Evolutionary conservation across 176 grass and related monocot species (phyloP), one percentile per base, ranked within the genome.

Genomic region (Triticum timopheevii): DNA sequence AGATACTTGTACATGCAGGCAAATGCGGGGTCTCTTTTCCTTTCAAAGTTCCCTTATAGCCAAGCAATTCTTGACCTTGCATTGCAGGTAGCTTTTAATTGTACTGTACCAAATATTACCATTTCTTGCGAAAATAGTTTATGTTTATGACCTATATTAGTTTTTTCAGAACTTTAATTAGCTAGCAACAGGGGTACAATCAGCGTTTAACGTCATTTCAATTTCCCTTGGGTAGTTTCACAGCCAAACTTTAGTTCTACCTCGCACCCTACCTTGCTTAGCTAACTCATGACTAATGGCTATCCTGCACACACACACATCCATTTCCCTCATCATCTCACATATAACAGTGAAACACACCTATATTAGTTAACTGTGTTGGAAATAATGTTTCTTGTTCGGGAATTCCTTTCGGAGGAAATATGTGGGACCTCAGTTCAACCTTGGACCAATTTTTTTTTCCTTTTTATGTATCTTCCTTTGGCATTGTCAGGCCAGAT

Each of bases 1-100:
- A 80, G 68, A 76, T 80, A 67, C 7, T 86, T 79, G 47, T 83
- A 81, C 58, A 67, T 91, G 72, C 82, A 99, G 97, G 90, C 89
- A 61, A 91, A 96, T 80, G 65, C 80, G 24, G 84, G 92, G 73
- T 94, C 94, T 77, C 94, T 93, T 82, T 89, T 96, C 76, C 93
- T 99, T 86, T 94, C 97, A 73, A 99, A 99, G 82, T 99, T 99
- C 87, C 91, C 90, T 3, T 94, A 93, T 89, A 99, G 93, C 86
- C 97, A 99, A 87, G 89, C 97, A 80, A 79, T 99, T 83, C 73
- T 99, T 62, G 97, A 99, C 77, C 86, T 98, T 87, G 87, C 97
- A 93, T 82, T 98, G 50, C 92, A 95, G 94, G 97, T 96, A 93
- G 34, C 27, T 69, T 87, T 78, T 65, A 78, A 72, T 82, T 86